Evolutionary conservation across 2,329 filamentous ascomycete genomes (phyloP), one percentile per base, ranked within the genome.

Genomic region (Hypoxylon sp.): DNA sequence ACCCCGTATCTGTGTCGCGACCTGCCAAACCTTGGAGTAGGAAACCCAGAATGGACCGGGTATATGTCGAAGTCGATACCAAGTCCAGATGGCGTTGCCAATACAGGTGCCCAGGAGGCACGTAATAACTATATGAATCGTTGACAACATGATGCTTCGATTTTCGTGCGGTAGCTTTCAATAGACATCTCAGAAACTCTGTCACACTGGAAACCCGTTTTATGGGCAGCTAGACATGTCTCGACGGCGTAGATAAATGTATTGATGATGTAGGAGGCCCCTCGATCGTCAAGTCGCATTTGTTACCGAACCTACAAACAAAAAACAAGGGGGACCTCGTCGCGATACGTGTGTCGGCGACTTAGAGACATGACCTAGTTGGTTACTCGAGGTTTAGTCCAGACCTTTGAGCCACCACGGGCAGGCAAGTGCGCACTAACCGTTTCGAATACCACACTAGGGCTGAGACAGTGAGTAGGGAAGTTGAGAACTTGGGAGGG

Each of bases 1-100:
- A 0, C 69, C 69, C 14, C 7, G 51, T 8, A 71, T 46, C 51
- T 71, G 69, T 2, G 64, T 69, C 9, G 11, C 46, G 12, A 69
- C 8, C 38, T 69, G 67, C 66, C 68, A 70, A 8, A 64, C 4
- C 38, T 70, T 70, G 32, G 68, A 56, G 12, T 44, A 53, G 11
- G 51, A 69, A 7, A 63, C 44, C 65, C 61, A 69, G 49, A 67
- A 61, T 9, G 63, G 42, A 3, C 68, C 68, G 1, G 68, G 68
- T 12, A 70, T 70, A 42, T 70, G 68, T 12, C 52, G 59, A n/a
- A 70, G 66, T 2, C 63, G 63, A 30, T 52, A 70, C 72, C 56
- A 72, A 63, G 30, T 38, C 56, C 40, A 55, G 9, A 56, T 3
- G 5, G 50, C 14, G 11, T 58, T 4, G 30, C 20, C 12, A 9